These are phyloP conservation scores for Linnemannia exigua DNA, from an alignment of 192 early-diverging fungal species.

Conservation along the genomic window DNA sequence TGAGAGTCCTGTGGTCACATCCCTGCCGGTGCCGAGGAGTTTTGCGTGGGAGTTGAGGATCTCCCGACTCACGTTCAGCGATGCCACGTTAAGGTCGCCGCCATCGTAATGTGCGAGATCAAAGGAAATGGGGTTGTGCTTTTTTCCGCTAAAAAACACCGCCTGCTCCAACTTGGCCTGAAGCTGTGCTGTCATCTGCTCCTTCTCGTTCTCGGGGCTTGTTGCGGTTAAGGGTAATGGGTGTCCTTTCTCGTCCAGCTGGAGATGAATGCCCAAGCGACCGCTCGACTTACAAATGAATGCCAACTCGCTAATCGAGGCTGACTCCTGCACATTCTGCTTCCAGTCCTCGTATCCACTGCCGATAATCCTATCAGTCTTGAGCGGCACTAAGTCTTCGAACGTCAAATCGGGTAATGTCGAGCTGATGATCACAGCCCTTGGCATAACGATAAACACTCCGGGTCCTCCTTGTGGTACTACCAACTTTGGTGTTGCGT, in stretches of 20 bases:
- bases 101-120: conserved; percentile 45
- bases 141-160: conserved; percentile 47
- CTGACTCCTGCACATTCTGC: conserved; percentile 34
- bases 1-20: conserved; percentile 26
- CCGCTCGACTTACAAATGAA: conserved; percentile 45
- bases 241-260: conserved; percentile 7
- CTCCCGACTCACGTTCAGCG: conserved; percentile 45
- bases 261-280: conserved; percentile 46
- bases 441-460: conserved; percentile 44
- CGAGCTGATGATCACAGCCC: conserved; percentile 40
- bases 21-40: conserved; percentile 23
- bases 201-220: background rate
- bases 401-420: conserved; percentile 26
- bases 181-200: conserved; percentile 28
- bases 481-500: conserved; percentile 42
- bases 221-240: background rate
- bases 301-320: conserved; percentile 23
- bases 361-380: conserved; percentile 46
- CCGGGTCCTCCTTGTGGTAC: conserved; percentile 51
- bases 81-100: conserved; percentile 50
- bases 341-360: conserved; percentile 51
- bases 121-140: conserved; percentile 55
- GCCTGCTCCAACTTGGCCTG: conserved; percentile 57
- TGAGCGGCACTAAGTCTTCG: conserved; percentile 48
- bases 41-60: conserved; percentile 48